Evolutionary conservation across 306 rosid genomes (phyloP).

Genomic region (Abrus pulchellus): DNA sequence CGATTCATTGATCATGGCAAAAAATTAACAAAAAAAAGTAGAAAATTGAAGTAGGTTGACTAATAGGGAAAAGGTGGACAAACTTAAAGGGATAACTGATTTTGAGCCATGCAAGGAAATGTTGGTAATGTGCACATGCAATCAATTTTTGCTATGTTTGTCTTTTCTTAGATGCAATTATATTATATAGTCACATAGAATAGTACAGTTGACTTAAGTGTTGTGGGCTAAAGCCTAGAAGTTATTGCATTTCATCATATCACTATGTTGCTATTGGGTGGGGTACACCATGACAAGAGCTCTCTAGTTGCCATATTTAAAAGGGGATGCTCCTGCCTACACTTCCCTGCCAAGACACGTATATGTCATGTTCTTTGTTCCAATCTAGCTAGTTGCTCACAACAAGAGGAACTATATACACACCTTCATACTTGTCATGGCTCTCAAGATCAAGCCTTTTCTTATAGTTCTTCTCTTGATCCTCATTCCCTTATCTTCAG

Average conservation of each 20-base stretch:
- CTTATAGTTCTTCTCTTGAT: slow-evolving; percentile 58
- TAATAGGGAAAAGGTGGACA: slow-evolving; percentile 49
- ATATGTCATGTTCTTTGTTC: slow-evolving; percentile 32
- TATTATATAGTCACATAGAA: slow-evolving; percentile 48
- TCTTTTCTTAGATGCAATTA: slow-evolving; percentile 51
- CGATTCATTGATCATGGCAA: slow-evolving; percentile 36
- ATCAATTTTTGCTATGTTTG: slow-evolving; percentile 26
- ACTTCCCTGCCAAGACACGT: slow-evolving; percentile 50
- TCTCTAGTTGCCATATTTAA: slow-evolving; percentile 53
- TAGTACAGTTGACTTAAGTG: slow-evolving; percentile 70
- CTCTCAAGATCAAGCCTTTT: slow-evolving; percentile 54
- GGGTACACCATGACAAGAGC: slow-evolving; percentile 60
- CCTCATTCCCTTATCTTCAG: slow-evolving; percentile 64
- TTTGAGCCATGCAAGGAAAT: slow-evolving; percentile 74
- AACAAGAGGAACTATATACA: slow-evolving; percentile 33
- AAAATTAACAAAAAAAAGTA: slow-evolving; percentile 35
- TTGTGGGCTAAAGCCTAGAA: slow-evolving; percentile 53
- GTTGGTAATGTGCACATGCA: slow-evolving; percentile 60
- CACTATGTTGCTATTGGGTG: slow-evolving; percentile 64
- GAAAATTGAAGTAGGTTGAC: slow-evolving; percentile 49
- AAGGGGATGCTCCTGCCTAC: slow-evolving; percentile 46
- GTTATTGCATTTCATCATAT: slow-evolving; percentile 71
- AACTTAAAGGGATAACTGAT: slow-evolving; percentile 51
- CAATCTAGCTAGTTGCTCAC: neutral
- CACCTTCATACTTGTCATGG: slow-evolving; percentile 56